phyloP scores from a whole-genome alignment of 108 stramenopile species.

The Parmales sp. region DNA sequence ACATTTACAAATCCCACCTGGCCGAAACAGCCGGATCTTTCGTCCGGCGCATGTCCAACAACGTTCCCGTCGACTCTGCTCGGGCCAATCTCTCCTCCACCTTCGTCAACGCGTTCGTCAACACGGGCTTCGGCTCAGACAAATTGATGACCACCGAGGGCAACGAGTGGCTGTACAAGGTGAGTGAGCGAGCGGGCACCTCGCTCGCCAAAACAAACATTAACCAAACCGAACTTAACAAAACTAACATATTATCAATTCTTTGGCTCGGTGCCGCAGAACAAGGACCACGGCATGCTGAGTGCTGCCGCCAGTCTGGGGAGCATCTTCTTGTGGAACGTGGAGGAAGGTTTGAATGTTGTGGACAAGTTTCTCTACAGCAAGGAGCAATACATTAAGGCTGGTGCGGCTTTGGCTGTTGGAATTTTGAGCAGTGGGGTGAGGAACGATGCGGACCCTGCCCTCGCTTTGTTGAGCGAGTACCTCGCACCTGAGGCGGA shows the following conservation, averaged over 20 bases:
- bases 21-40: conserved; percentile 85
- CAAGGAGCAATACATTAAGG: conserved; percentile 90
- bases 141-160: conserved; percentile 36
- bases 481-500: conserved; percentile 74
- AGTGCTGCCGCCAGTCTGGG: conserved; percentile 94
- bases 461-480: conserved; percentile 84
- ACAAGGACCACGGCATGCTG: conserved; percentile 98
- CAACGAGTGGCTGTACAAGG: conserved; percentile 87
- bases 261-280: no score
- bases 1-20: conserved; percentile 97
- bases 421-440: conserved; percentile 90
- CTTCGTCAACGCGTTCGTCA: conserved; percentile 98
- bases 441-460: conserved; percentile 93
- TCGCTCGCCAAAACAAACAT: no score
- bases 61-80: conserved; percentile 86
- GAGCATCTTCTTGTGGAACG: conserved; percentile 93
- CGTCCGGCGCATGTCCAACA: conserved; percentile 60
- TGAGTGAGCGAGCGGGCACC: no score
- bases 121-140: conserved; percentile 93
- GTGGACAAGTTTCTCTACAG: conserved; percentile 96
- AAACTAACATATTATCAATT: no score
- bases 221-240: no score
- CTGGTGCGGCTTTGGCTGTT: conserved; percentile 92
- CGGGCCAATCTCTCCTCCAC: conserved; percentile 96
- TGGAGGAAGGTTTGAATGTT: conserved; percentile 95